Percentiles rank a stretch among this genome's conserved stretches.
phyloP scores from a whole-genome alignment of 768 basidiomycete genomes.

The Obba rivulosa region DNA sequence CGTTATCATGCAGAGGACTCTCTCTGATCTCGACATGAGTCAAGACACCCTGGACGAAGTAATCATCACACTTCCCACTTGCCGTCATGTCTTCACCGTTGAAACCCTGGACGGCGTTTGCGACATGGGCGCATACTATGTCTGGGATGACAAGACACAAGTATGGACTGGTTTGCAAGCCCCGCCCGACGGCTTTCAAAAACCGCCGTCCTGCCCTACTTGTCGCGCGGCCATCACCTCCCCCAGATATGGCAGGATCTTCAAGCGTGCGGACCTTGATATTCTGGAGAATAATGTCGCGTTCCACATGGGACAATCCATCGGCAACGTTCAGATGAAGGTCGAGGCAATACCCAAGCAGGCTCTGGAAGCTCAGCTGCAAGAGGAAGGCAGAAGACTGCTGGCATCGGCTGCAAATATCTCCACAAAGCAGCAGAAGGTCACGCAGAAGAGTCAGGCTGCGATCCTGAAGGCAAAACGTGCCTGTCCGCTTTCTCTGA shows the following conservation, averaged over 20 bases:
- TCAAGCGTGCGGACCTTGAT: slow-evolving; percentile 59
- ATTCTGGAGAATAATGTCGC: slow-evolving; percentile 62
- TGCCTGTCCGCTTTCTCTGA: slow-evolving; percentile 20
- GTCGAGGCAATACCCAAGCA: slow-evolving; percentile 27
- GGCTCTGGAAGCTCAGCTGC: background rate
- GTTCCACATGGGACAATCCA: slow-evolving; percentile 40
- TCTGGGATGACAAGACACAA: slow-evolving; percentile 26
- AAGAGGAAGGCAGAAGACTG: background rate
- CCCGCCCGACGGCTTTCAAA: slow-evolving; percentile 34
- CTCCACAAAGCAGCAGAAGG: slow-evolving; percentile 4
- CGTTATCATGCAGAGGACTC: slow-evolving; percentile 45
- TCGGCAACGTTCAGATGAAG: slow-evolving; percentile 26
- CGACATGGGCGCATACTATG: slow-evolving; percentile 47
- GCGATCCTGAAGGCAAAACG: slow-evolving; percentile 12
- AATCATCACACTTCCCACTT: slow-evolving; percentile 55
- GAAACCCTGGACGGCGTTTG: slow-evolving; percentile 65
- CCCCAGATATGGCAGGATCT: slow-evolving; percentile 54
- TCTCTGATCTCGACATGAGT: slow-evolving; percentile 43
- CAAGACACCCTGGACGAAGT: slow-evolving; percentile 39
- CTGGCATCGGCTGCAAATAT: background rate
- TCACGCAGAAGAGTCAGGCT: slow-evolving; percentile 10
- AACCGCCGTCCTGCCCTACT: slow-evolving; percentile 54
- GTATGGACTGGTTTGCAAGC: slow-evolving; percentile 40
- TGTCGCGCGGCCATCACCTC: slow-evolving; percentile 55
- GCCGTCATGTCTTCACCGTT: slow-evolving; percentile 63